phyloP scores from a whole-genome alignment of 352 stramenopile species.

The Phytophthora citricola region DNA sequence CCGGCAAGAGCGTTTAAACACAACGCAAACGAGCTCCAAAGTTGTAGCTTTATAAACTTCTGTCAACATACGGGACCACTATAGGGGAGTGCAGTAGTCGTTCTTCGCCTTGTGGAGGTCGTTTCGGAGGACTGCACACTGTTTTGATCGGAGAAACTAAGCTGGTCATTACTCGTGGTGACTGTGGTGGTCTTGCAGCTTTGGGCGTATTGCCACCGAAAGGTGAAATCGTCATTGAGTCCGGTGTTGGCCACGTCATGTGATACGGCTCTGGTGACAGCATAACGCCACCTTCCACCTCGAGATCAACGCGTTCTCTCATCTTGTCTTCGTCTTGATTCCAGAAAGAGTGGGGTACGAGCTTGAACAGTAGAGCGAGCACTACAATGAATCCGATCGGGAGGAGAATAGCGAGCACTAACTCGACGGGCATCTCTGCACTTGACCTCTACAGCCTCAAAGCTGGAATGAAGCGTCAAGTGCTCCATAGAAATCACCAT shows the following conservation, averaged over 20 bases:
- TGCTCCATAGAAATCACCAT: slow-evolving; percentile 19
- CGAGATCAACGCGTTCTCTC: slow-evolving; percentile 27
- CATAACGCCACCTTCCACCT: slow-evolving; percentile 18
- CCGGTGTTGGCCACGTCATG: slow-evolving; percentile 34
- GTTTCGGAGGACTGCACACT: slow-evolving; percentile 33
- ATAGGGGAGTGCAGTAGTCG: slow-evolving; percentile 17
- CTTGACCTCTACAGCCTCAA: slow-evolving; percentile 16
- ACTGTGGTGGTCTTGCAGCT: slow-evolving; percentile 20
- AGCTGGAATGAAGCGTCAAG: slow-evolving; percentile 22
- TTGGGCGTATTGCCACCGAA: slow-evolving; percentile 8
- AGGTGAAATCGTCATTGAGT: slow-evolving; percentile 19
- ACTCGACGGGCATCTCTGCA: slow-evolving; percentile 15
- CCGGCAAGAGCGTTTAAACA: too few species aligned
- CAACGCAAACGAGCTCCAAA: too few species aligned
- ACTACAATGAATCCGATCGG: slow-evolving; percentile 44
- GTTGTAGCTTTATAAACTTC: not conserved
- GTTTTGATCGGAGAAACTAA: slow-evolving; percentile 35
- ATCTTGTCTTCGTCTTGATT: slow-evolving; percentile 18
- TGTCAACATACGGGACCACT: not conserved
- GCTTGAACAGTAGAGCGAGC: slow-evolving; percentile 47
- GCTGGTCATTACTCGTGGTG: slow-evolving; percentile 37
- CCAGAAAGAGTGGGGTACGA: slow-evolving; percentile 25
- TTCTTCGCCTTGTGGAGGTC: slow-evolving; percentile 11
- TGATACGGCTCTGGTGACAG: slow-evolving; percentile 35
- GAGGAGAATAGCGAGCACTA: slow-evolving; percentile 21